Evolutionary conservation across 176 grass and related monocot genomes (phyloP), one percentile per base, ranked within the genome.

Genomic region (Thinopyrum elongatum): DNA sequence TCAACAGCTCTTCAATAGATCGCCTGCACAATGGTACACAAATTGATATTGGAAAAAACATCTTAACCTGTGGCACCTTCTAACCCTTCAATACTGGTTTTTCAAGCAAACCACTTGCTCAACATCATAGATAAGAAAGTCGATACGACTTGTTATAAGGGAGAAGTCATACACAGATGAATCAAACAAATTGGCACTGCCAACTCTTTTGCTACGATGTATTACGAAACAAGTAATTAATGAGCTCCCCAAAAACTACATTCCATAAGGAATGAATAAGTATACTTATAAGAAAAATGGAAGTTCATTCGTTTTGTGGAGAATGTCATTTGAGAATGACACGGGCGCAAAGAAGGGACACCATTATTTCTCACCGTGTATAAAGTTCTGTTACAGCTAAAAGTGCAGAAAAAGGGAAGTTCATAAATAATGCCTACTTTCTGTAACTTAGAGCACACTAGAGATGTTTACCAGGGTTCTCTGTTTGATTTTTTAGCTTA

Each of bases 1-100:
- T 95, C 63, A 98, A n/a, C 67, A 89, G 77, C 88, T 98, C 93
- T 89, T 95, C 96, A 82, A 94, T 95, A 83, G 93, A 95, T 74
- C 96, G 84, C 96, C 96, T 98, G 87, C 73, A 90, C 88, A 59
- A 47, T 74, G 28, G 25, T 49, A 44, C 25, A 75, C 41, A 49
- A 75, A 16, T 30, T 75, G 46, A 74, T 47, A 47, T 49, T 15
- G 6, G 39, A 2, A 85, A 79, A 76, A 41, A 86, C 72, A 26
- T 12, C 7, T 42, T 30, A 51, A 30, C 16, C 16, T 16, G 11
- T 64, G 76, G 71, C 22, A 42, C 10, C 4, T 63, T 84, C 21
- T 72, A 46, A 39, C 27, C 62, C 9, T 68, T 31, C 22, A 77
- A 55, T n/a, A 25, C 74, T 26, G 23, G 47, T 2, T 35, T 83